These are phyloP conservation scores for Apophysomyces elegans DNA, from an alignment of 371 early-diverging fungal genomes.

Conservation along the genomic window DNA sequence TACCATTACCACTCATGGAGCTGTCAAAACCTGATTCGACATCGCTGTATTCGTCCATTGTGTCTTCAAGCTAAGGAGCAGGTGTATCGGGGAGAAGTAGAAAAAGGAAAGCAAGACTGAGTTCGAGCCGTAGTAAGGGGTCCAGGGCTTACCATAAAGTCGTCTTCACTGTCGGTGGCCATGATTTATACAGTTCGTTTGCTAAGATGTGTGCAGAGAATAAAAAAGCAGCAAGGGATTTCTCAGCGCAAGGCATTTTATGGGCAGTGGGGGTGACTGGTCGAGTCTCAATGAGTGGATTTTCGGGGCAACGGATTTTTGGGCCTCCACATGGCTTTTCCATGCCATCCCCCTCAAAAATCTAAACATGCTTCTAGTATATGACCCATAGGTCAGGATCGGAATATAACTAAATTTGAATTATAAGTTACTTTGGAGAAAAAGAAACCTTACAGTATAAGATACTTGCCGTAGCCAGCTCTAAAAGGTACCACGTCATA, in stretches of 20 bases:
- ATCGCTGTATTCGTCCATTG: conserved; percentile 11
- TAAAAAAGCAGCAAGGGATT: conserved; percentile 8
- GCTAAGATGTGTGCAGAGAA: neutral
- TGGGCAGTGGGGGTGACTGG: neutral
- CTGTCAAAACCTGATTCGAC: conserved; percentile 8
- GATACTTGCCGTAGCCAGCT: too few species aligned
- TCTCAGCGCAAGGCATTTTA: neutral
- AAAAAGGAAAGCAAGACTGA: neutral
- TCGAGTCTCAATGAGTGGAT: too few species aligned
- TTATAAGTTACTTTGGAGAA: too few species aligned
- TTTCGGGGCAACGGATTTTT: too few species aligned
- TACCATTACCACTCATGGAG: conserved; percentile 11
- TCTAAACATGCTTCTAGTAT: too few species aligned
- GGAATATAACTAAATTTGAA: too few species aligned
- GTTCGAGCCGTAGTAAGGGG: neutral
- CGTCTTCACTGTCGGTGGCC: conserved; percentile 9
- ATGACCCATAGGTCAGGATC: too few species aligned
- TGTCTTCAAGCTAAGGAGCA: conserved; percentile 5
- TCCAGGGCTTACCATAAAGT: conserved; percentile 8
- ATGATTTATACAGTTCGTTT: neutral
- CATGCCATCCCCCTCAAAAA: too few species aligned
- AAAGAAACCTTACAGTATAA: too few species aligned
- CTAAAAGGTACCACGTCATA: too few species aligned
- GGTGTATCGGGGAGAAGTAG: neutral
- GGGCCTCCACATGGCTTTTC: too few species aligned